phyloP scores from a whole-genome alignment of 495 filamentous ascomycete genomes.

The Aspergillus nidulans region DNA sequence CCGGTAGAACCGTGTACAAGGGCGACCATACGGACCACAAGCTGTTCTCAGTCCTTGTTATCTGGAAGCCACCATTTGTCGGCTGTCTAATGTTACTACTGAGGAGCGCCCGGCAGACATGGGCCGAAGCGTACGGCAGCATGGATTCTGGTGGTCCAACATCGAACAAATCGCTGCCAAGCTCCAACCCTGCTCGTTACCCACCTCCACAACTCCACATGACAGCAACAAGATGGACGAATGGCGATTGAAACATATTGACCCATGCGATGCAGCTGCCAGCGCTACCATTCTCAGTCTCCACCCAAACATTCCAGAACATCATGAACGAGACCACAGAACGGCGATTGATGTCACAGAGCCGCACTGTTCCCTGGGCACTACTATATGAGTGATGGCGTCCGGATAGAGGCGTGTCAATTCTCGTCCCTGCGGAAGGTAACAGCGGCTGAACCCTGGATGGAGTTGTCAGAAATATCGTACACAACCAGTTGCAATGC shows the following conservation, averaged over 20 bases:
- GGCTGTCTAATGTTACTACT: too few relatives aligned
- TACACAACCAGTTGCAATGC: background rate
- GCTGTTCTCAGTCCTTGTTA: background rate
- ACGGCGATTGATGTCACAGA: constrained; percentile 11
- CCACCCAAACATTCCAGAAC: constrained; percentile 2
- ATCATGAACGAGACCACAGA: background rate
- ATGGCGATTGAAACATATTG: background rate
- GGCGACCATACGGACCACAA: background rate
- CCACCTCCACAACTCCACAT: constrained; percentile 3
- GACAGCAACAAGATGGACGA: background rate
- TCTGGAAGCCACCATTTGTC: too few relatives aligned
- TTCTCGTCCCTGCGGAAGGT: background rate
- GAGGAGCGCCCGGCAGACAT: background rate
- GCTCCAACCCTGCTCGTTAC: background rate
- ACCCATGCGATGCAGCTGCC: constrained; percentile 5
- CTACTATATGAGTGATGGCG: background rate
- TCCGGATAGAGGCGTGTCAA: background rate
- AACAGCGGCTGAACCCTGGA: background rate
- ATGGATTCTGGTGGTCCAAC: background rate
- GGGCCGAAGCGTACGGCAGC: background rate
- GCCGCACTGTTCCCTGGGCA: background rate
- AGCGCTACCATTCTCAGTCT: background rate
- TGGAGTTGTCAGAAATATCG: background rate
- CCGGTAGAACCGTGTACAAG: background rate
- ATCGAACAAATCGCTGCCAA: background rate